Evolutionary conservation across 75 land plant genomes (phyloP).

Genomic region (Sequoia sempervirens): DNA sequence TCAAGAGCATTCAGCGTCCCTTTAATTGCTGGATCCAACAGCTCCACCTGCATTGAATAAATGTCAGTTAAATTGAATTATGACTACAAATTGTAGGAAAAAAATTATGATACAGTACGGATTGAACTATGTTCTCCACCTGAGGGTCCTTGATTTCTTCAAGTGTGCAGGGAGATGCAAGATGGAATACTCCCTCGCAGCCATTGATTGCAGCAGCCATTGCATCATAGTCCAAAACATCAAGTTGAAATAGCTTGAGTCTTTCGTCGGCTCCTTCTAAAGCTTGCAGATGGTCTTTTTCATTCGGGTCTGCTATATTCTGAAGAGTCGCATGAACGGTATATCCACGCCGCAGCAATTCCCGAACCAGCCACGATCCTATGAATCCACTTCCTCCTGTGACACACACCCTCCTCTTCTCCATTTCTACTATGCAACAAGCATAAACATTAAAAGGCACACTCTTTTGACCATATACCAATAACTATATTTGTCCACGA

Average conservation of each 20-base stretch:
- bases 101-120: not conserved
- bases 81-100: not conserved
- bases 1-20: conserved; percentile 79
- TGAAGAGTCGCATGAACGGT: conserved; percentile 16
- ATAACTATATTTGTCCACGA: not conserved
- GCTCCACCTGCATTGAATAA: conserved; percentile 24
- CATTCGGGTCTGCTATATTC: conserved; percentile 7
- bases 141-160: conserved; percentile 20
- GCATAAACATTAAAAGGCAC: not conserved
- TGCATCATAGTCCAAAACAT: conserved; percentile 26
- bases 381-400: conserved; percentile 25
- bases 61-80: not conserved
- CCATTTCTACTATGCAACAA: not conserved
- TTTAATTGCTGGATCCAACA: conserved; percentile 73
- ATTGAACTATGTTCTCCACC: conserved; percentile 5
- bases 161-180: conserved; percentile 28
- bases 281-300: conserved; percentile 16
- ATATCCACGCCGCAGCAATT: conserved; percentile 18
- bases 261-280: conserved; percentile 29
- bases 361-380: conserved; percentile 21
- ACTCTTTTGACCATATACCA: not conserved
- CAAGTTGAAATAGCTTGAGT: conserved; percentile 28
- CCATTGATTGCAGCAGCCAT: conserved; percentile 25
- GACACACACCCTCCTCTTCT: conserved; percentile 12
- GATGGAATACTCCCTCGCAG: conserved; percentile 41